A percentile compares a stretch with the other conserved stretches of the same genome.
Conservation (phyloP, 805 yeast genomes). For the Yarrowia hollandica region DNA sequence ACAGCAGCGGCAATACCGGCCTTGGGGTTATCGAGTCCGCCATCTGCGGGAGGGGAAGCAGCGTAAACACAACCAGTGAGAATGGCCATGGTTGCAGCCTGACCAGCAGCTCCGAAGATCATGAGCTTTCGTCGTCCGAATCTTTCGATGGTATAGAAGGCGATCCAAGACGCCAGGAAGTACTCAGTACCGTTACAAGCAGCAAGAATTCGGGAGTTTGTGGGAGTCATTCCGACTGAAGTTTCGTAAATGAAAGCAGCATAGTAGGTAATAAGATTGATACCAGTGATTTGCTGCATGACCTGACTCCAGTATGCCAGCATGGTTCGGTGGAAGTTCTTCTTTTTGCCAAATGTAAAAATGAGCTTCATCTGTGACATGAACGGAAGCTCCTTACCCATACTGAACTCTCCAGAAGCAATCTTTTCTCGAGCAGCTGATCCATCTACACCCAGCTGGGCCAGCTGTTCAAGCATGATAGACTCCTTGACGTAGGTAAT, state of each 20-base stretch:
- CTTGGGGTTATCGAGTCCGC: neutral
- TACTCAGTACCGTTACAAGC: constrained; percentile 9
- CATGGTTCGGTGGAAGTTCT: constrained; percentile 32
- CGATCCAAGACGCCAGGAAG: constrained; percentile 8
- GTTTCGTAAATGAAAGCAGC: constrained; percentile 7
- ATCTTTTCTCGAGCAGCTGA: constrained; percentile 1
- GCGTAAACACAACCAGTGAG: constrained; percentile 11
- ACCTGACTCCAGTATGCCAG: constrained; percentile 45
- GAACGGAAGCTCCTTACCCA: neutral
- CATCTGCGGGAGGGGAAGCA: neutral
- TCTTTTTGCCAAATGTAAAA: constrained; percentile 25
- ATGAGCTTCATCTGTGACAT: neutral
- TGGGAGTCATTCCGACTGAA: neutral
- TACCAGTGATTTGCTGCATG: constrained; percentile 86
- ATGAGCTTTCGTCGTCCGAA: constrained; percentile 10
- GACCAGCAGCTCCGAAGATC: constrained; percentile 11
- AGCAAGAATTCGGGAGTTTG: neutral
- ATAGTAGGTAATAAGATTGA: constrained; percentile 56
- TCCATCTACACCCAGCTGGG: constrained; percentile 1
- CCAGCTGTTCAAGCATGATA: constrained; percentile 3
- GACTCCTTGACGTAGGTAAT: constrained; percentile 6
- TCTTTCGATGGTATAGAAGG: neutral
- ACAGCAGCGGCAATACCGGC: constrained; percentile 39
- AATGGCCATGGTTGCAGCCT: constrained; percentile 9
- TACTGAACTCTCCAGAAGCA: neutral